Evolutionary conservation across 2,329 filamentous ascomycete species (phyloP), one percentile per base, ranked within the genome.

Genomic region (Penicillium sp.): DNA sequence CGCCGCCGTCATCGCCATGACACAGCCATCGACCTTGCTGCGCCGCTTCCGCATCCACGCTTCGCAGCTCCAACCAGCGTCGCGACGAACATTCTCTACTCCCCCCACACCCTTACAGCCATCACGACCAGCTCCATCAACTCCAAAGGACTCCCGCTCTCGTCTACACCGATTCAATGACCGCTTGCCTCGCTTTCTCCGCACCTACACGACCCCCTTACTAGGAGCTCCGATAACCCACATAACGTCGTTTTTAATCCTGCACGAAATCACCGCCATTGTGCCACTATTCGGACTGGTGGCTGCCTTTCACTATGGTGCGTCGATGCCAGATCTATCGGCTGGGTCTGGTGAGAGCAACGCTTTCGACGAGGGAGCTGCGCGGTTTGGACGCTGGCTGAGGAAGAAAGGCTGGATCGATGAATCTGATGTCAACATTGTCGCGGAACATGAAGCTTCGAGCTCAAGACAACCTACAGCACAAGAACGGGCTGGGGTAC

Each of bases 261-360:
- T 98, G 0, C 93, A 98, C 71, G 93, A 98, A 66, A 63, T 96
- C 30, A 97, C 93, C 0, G 91, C 93, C 7, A 70, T 96, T 8
- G 65, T 91, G 1, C 91, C 91, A 0, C 68, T 97, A 0, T 63
- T 94, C 26, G 83, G 79, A 0, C 76, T 97, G 1, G 81, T 86
- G 15, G 82, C 76, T 1, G 62, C 80, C 1, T 95, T 98, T 65
- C 87, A 97, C 68, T 89, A 87, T 61, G 81, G 80, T 1, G 74
- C 81, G 46, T 86, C 84, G 75, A 74, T 88, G 18, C 89, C 91
- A 0, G 67, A 75, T 4, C 72, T 70, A 49, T 48, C 55, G 7
- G 54, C 57, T 4, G 58, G 48, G 10, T 45, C 51, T 13, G 48
- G 45, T 6, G 40, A 48, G 20, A 39, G 33, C 5, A 57, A 51